A percentile compares a stretch with the other conserved stretches of the same genome.
These are phyloP conservation scores for Xylariaceae sp. DNA, from an alignment of 2,329 filamentous ascomycete species.

Conservation along the genomic window DNA sequence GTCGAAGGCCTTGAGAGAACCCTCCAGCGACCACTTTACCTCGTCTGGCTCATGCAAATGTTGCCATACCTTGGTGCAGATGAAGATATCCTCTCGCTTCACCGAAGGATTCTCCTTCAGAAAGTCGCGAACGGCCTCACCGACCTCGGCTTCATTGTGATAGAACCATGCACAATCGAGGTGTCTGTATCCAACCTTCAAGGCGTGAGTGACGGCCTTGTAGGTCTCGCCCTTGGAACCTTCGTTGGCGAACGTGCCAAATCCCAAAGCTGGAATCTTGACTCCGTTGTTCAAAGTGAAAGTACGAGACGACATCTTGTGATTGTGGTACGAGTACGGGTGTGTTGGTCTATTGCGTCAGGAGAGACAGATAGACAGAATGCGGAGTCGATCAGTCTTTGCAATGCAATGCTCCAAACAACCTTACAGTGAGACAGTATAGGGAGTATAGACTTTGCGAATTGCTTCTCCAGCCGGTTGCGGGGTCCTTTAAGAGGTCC, in stretches of 20 bases:
- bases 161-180: conserved; percentile 72
- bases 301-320: conserved; percentile 10
- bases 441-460: background rate
- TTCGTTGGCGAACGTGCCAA: conserved; percentile 70
- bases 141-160: conserved; percentile 67
- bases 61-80: conserved; percentile 72
- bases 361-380: background rate
- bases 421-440: background rate
- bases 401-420: conserved; percentile 1
- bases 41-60: conserved; percentile 64
- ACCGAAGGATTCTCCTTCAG: conserved; percentile 46
- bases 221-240: conserved; percentile 62
- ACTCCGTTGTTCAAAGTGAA: conserved; percentile 56
- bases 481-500: conserved; percentile 8
- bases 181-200: conserved; percentile 66
- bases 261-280: conserved; percentile 64
- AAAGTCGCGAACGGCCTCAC: conserved; percentile 56
- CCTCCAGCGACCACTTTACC: conserved; percentile 57
- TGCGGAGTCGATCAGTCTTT: conserved; percentile 3
- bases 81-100: conserved; percentile 55
- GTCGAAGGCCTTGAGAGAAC: conserved; percentile 55
- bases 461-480: conserved; percentile 11
- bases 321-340: background rate
- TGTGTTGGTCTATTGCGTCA: conserved; percentile 1
- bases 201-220: conserved; percentile 64